Evolutionary conservation across 306 rosid species (phyloP).

Genomic region (Leucaena leucocephala): DNA sequence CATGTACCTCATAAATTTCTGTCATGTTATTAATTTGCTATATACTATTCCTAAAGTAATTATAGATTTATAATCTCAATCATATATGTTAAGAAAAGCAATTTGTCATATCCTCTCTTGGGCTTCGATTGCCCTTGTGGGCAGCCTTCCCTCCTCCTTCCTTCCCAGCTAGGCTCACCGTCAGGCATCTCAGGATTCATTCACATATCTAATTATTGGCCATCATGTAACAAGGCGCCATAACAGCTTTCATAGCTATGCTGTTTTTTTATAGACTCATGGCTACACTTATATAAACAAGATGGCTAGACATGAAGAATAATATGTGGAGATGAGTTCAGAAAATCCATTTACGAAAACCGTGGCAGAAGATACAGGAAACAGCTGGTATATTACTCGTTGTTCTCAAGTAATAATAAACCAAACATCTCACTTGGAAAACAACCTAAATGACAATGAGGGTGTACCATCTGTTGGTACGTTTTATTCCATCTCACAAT

Average conservation of each 20-base stretch:
- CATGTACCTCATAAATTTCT: neutral
- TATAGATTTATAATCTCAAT: neutral
- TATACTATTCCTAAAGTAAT: neutral
- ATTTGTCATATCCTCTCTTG: neutral
- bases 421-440: neutral
- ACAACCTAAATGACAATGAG: neutral
- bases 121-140: neutral
- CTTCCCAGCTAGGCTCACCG: neutral
- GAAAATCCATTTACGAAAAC: neutral
- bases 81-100: neutral
- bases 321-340: too few species aligned
- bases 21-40: neutral
- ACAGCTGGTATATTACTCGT: neutral
- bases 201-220: neutral
- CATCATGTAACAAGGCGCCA: neutral
- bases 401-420: neutral
- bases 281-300: neutral
- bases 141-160: neutral
- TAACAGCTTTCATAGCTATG: neutral
- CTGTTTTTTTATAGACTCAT: neutral
- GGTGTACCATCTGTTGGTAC: neutral
- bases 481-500: slow-evolving; percentile 12
- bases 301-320: neutral
- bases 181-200: neutral
- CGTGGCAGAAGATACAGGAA: neutral